Percentiles rank a stretch among this genome's conserved stretches.
Conservation (phyloP, 2,329 filamentous ascomycete genomes). For the Ceratocystis diversiconidia region DNA sequence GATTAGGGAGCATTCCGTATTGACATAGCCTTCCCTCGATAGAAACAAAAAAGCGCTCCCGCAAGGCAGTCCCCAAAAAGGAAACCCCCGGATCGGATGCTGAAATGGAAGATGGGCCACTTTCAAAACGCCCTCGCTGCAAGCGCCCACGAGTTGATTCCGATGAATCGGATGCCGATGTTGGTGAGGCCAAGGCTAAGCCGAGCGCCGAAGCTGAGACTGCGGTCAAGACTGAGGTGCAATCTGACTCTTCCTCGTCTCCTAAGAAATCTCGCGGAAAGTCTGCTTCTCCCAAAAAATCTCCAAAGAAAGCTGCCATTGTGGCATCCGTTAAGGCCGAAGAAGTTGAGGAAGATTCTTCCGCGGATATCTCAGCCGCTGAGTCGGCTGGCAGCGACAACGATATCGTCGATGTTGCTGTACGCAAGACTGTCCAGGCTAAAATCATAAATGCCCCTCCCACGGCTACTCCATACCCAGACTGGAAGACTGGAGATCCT, state of each 20-base stretch:
- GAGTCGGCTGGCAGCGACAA: constrained; percentile 40
- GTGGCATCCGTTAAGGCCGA: constrained; percentile 29
- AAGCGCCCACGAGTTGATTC: constrained; percentile 11
- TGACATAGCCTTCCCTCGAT: background rate
- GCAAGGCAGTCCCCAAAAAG: constrained; percentile 24
- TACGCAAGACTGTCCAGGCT: constrained; percentile 65
- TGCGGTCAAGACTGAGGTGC: constrained; percentile 21
- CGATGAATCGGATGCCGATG: constrained; percentile 17
- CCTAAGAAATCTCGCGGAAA: constrained; percentile 28
- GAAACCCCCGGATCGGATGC: constrained; percentile 22
- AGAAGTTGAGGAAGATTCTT: constrained; percentile 32
- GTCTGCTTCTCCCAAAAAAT: constrained; percentile 21
- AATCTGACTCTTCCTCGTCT: constrained; percentile 33
- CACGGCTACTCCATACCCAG: constrained; percentile 61
- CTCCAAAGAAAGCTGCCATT: constrained; percentile 28
- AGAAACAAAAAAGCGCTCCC: constrained; percentile 24
- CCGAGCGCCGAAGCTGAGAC: no score
- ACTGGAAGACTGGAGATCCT: constrained; percentile 79
- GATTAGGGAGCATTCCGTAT: background rate
- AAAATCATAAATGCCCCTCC: constrained; percentile 52
- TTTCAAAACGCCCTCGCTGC: constrained; percentile 10
- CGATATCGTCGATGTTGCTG: constrained; percentile 57
- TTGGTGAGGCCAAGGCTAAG: background rate
- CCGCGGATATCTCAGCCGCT: constrained; percentile 26
- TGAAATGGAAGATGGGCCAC: constrained; percentile 19